Evolutionary conservation across 1,284 basidiomycete species (phyloP), one percentile per base, ranked within the genome.

Genomic region (Apiotrichum akiyoshidainum): DNA sequence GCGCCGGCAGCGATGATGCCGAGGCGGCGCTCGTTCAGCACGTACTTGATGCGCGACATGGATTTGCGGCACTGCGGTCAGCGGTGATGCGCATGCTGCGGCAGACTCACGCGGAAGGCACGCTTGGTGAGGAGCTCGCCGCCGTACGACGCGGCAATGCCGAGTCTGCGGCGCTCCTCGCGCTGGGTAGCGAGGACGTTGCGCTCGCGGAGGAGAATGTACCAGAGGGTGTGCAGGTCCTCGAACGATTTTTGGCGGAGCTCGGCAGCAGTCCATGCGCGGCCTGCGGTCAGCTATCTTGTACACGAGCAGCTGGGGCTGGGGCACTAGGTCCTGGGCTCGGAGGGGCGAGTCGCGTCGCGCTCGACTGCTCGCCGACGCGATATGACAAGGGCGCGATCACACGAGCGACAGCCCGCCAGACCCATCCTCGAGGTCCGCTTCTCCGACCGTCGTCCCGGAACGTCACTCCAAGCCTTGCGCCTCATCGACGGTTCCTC

Each of bases 11-110:
- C 76, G 47, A 81, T 74, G 33, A 93, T 88, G 9, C 90, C 92
- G 16, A 92, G 77, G 45, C 92, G 84, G 46, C 95, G 87, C 75
- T 99, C 95, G 72, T 93, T 93, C 55, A 98, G 81, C 16, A 98
- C 87, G 65, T 86, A 87, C 78, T 99, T 99, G 78, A 98, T 93
- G 46, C 92, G 86, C 21, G 92, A 92, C 92, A 97, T 96, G n/a
- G 90, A 88, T 80, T 94, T 96, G 50, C 89, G 88, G 74, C 87
- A 88, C 94, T 97, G 70, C 3, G 26, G 26, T 31, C 6, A 35
- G 34, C 35, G 19, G 19, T 11, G 22, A 12, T 33, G 46, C 33
- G 34, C 13, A 35, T 35, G n/a, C n/a, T n/a, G n/a, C n/a, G n/a
- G n/a, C n/a, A n/a, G n/a, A 71, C 72, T 65, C 60, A 78, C 75